These are phyloP conservation scores for Cercospora brassicicola DNA, from an alignment of 2,329 filamentous ascomycete species.

Conservation along the genomic window DNA sequence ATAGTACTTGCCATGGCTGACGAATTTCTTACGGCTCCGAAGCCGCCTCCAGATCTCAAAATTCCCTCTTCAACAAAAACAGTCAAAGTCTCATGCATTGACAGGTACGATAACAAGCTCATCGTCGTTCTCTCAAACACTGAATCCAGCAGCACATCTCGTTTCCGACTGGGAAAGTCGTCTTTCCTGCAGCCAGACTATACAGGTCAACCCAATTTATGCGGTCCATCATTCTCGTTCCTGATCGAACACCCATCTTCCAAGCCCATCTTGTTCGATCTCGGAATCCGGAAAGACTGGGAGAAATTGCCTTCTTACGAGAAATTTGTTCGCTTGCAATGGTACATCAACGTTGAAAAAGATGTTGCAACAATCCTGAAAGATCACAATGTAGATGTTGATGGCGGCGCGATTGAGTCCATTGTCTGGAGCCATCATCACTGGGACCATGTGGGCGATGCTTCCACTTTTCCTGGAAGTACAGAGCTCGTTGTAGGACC, in stretches of 20 bases:
- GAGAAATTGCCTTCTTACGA: slow-evolving; percentile 43
- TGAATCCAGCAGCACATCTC: slow-evolving; percentile 34
- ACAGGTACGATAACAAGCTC: slow-evolving; percentile 32
- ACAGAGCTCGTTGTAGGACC: slow-evolving; percentile 52
- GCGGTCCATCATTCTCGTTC: slow-evolving; percentile 49
- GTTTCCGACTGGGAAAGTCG: slow-evolving; percentile 35
- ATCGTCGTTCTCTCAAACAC: background rate
- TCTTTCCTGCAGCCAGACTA: slow-evolving; percentile 45
- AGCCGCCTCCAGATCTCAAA: slow-evolving; percentile 37
- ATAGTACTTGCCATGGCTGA: slow-evolving; percentile 18
- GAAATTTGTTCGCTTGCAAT: slow-evolving; percentile 35
- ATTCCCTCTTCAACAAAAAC: slow-evolving; percentile 36
- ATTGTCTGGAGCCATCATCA: slow-evolving; percentile 41
- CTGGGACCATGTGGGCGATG: slow-evolving; percentile 44
- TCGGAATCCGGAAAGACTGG: slow-evolving; percentile 51
- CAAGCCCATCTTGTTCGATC: slow-evolving; percentile 49
- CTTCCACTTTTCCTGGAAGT: slow-evolving; percentile 45
- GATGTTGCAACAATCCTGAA: slow-evolving; percentile 46
- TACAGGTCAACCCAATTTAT: slow-evolving; percentile 40
- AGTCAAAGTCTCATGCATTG: slow-evolving; percentile 41
- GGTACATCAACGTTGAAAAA: slow-evolving; percentile 45
- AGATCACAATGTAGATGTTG: slow-evolving; percentile 43
- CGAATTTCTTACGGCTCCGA: slow-evolving; percentile 26
- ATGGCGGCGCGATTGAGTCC: slow-evolving; percentile 38
- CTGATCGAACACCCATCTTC: slow-evolving; percentile 50